phyloP scores from a whole-genome alignment of 371 early-diverging fungal species.

The Nematocida major region DNA sequence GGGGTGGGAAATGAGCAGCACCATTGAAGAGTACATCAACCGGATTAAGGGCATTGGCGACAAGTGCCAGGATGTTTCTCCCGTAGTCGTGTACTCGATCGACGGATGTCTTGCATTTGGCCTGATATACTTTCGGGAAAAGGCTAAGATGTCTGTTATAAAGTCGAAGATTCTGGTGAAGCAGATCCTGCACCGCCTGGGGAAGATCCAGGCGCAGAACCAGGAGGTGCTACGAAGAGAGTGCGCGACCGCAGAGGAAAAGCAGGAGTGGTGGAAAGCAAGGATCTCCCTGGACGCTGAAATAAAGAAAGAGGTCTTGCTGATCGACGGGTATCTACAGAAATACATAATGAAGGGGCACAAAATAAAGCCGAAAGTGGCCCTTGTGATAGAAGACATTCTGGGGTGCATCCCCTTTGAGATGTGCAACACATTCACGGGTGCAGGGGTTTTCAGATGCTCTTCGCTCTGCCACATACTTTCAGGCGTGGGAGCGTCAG shows the following conservation, averaged over 20 bases:
- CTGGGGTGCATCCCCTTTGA: conserved; percentile 33
- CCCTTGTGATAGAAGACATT: conserved; percentile 21
- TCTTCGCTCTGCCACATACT: conserved; percentile 4
- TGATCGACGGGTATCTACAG: neutral
- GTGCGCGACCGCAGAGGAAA: conserved; percentile 1
- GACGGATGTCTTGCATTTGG: conserved; percentile 16
- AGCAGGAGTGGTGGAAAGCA: conserved; percentile 27
- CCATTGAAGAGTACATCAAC: conserved; percentile 14
- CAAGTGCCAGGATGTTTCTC: conserved; percentile 8
- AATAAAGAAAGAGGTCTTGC: conserved; percentile 20
- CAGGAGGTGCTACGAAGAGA: conserved; percentile 13
- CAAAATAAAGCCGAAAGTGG: neutral
- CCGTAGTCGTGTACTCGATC: conserved; percentile 20
- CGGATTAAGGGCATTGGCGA: conserved; percentile 23
- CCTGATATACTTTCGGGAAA: conserved; percentile 10
- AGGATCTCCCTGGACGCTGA: conserved; percentile 14
- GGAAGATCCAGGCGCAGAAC: conserved; percentile 8
- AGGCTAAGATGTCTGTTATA: conserved; percentile 26
- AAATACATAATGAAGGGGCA: neutral
- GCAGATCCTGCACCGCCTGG: neutral
- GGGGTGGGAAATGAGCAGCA: neutral
- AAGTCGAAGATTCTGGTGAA: conserved; percentile 9
- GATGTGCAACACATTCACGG: conserved; percentile 9
- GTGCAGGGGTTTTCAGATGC: conserved; percentile 5
- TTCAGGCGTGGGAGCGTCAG: neutral